These are phyloP conservation scores for Ceriops tagal DNA, from an alignment of 345 rosid species.

Conservation along the genomic window DNA sequence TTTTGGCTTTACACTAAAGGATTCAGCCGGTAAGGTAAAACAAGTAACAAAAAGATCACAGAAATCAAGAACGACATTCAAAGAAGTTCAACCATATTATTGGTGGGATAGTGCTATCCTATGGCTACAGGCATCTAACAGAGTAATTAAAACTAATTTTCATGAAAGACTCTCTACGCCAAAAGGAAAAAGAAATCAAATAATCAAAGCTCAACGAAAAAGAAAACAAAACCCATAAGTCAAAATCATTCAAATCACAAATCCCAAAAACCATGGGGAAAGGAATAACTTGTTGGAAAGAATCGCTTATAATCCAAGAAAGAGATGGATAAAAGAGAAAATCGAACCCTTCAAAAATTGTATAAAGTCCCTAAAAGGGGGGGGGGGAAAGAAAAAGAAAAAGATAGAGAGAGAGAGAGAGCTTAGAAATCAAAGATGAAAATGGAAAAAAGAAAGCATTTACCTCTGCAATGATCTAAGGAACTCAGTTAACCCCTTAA, in stretches of 20 bases:
- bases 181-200: neutral
- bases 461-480: constrained; percentile 27
- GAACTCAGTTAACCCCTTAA: constrained; percentile 38
- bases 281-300: constrained; percentile 31
- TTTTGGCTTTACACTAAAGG: too few relatives aligned
- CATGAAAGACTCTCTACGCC: too few relatives aligned
- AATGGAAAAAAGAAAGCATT: constrained; percentile 24
- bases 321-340: constrained; percentile 39
- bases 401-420: too few relatives aligned
- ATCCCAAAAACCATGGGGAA: constrained; percentile 10
- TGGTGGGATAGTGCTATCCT: too few relatives aligned
- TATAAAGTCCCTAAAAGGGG: neutral
- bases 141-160: too few relatives aligned
- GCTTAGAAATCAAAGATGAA: neutral
- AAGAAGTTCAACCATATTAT: too few relatives aligned
- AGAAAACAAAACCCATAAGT: constrained; percentile 2
- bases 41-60: too few relatives aligned
- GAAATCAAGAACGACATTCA: too few relatives aligned
- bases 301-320: constrained; percentile 78
- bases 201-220: neutral
- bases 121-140: too few relatives aligned
- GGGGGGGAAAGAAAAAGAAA: neutral
- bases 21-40: too few relatives aligned
- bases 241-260: constrained; percentile 9
- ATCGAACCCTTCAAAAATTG: constrained; percentile 7